Percentiles rank a stretch among this genome's conserved stretches.
These are phyloP conservation scores for Dactylella cylindrospora DNA, from an alignment of 2,329 filamentous ascomycete species.

Conservation along the genomic window DNA sequence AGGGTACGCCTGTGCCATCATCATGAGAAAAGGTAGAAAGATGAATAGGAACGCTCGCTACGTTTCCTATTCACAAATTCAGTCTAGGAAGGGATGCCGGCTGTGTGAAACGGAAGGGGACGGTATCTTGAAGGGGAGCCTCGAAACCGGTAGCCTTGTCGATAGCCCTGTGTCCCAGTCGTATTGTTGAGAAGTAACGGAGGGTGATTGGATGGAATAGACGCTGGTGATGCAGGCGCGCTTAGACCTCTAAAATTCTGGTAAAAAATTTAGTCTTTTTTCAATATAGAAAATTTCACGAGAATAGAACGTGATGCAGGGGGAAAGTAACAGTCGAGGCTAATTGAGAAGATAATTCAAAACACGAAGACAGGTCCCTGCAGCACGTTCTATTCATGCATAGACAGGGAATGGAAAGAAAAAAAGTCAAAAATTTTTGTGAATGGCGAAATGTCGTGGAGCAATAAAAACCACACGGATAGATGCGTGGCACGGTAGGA, in stretches of 20 bases:
- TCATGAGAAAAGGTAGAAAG: conserved; percentile 40
- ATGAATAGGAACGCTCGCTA: conserved; percentile 35
- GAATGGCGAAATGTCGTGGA: no score
- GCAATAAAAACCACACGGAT: neutral
- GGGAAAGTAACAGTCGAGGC: no score
- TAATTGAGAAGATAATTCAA: no score
- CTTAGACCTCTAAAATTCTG: no score
- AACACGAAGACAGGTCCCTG: no score
- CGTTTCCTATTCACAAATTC: conserved; percentile 43
- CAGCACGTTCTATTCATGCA: neutral
- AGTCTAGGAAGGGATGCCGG: no score
- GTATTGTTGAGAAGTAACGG: neutral
- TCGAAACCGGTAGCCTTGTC: neutral
- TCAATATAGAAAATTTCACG: no score
- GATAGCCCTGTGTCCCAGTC: neutral
- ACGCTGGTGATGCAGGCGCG: no score
- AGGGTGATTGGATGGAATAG: no score
- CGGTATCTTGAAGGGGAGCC: neutral
- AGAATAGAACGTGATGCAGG: no score
- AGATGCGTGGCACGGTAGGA: neutral
- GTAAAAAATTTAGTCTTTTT: no score
- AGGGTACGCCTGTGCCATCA: conserved; percentile 48
- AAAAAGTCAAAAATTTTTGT: no score
- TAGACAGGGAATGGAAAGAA: neutral
- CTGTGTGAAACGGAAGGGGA: neutral